Conservation (phyloP, 306 rosid genomes). For the Datisca glomerata region DNA sequence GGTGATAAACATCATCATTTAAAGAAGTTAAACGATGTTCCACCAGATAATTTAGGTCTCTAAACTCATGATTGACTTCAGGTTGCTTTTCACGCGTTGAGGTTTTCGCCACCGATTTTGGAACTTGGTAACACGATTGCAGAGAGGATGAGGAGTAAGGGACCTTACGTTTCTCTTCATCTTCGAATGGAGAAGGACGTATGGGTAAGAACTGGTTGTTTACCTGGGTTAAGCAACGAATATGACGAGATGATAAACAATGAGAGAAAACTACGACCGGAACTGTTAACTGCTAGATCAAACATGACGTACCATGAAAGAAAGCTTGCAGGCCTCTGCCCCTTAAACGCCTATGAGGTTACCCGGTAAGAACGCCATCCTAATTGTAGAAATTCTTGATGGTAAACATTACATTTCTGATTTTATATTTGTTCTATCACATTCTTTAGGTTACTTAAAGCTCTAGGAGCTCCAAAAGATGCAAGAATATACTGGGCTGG, state of each 20-base stretch:
- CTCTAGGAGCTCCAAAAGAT: constrained; percentile 72
- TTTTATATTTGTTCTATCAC: neutral
- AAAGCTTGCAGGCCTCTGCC: constrained; percentile 90
- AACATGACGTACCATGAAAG: constrained; percentile 90
- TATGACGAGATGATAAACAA: constrained; percentile 57
- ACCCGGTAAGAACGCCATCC: constrained; percentile 36
- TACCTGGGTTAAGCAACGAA: constrained; percentile 65
- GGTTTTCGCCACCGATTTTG: constrained; percentile 70
- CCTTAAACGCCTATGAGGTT: constrained; percentile 74
- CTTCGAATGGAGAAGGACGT: constrained; percentile 95
- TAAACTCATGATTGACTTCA: too few relatives aligned
- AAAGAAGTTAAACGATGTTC: too few relatives aligned
- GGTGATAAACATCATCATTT: too few relatives aligned
- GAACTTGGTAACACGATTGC: constrained; percentile 69
- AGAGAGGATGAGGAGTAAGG: constrained; percentile 73
- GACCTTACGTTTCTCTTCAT: constrained; percentile 92
- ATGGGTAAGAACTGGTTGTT: constrained; percentile 98
- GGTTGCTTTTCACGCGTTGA: constrained; percentile 95
- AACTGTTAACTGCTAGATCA: constrained; percentile 77
- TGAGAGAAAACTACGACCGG: constrained; percentile 69
- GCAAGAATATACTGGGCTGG: constrained; percentile 96
- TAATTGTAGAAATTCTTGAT: constrained; percentile 1
- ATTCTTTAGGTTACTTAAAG: constrained; percentile 67
- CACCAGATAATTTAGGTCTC: too few relatives aligned
- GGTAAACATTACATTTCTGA: neutral